Base-by-base conservation (phyloP, 176 grass and related monocot genomes). In the Ananas comosus region DNA sequence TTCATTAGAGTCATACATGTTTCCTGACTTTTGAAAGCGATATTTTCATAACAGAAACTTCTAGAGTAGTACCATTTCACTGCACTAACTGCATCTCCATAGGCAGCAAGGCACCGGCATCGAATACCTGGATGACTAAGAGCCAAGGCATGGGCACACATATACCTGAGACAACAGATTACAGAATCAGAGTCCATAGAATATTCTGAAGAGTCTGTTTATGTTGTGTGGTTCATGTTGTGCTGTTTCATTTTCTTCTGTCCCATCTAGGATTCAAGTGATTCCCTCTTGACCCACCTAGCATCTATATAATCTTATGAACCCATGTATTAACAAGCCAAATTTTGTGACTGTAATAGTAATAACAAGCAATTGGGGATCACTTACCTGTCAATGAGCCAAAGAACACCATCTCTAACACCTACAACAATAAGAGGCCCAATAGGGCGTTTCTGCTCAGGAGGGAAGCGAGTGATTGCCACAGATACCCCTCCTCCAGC, bases 71-170 rank as follows among this genome's bases (percentile, higher is more conserved):
- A 99, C 90, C 94, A 99, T 86, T 99, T 99, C 17, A 99, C 94
- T 48, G 89, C 89, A 90, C 94, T 99, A 64, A 99, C 90, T 91
- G 90, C 88, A 78, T 99, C 94, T 54, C 94, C 94, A 76, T 93
- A 86, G 74, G 94, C 94, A 74, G 94, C 94, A 79, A 99, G 90
- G 77, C 94, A 99, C 27, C 94, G 81, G 64, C 94, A 99, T 68
- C 94, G 86, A 70, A 93, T 99, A 87, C 90, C 94, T 29, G 94
- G 94, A 93, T 99, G 94, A 64, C 90, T 99, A 59, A 99, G 94
- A 80, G 94, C 87, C 48, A 99, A 85, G 64, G 94, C 94, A 78
- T 99, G 89, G 64, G 94, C 94, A 86, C 90, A 93, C 94, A 99
- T 99, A 81, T 99, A 99, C 85, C 94, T 99, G 61, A 13, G 63